Evolutionary conservation across 2,329 filamentous ascomycete species (phyloP).

Genomic region (Neurospora crassa): DNA sequence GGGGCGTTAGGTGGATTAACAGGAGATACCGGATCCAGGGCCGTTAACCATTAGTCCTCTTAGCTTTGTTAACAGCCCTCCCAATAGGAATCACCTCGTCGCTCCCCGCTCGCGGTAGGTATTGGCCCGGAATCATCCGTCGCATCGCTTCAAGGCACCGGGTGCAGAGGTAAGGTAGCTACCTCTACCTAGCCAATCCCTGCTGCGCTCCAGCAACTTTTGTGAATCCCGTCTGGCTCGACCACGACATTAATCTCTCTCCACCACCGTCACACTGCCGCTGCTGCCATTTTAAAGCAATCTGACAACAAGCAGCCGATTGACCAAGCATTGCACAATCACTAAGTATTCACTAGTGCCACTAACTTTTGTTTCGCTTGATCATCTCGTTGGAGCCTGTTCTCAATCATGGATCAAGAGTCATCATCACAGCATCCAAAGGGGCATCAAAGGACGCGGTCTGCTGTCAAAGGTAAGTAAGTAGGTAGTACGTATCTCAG

Average conservation of each 20-base stretch:
- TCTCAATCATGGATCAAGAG: slow-evolving; percentile 12
- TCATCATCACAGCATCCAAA: slow-evolving; percentile 3
- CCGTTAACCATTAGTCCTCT: background rate
- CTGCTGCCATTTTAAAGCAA: background rate
- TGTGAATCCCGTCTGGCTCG: background rate
- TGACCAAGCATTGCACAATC: background rate
- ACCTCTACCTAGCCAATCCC: background rate
- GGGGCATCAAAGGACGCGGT: slow-evolving; percentile 18
- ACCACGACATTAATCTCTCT: background rate
- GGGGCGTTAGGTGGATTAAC: background rate
- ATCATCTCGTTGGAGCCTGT: background rate
- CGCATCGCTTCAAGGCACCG: background rate
- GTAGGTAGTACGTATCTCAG: slow-evolving; percentile 1
- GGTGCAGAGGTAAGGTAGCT: too few species aligned
- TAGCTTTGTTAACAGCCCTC: background rate
- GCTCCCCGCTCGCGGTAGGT: background rate
- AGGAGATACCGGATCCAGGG: background rate
- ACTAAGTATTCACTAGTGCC: background rate
- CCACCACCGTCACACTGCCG: background rate
- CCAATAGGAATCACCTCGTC: background rate
- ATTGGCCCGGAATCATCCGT: background rate
- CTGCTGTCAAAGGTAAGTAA: slow-evolving; percentile 17
- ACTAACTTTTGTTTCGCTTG: background rate
- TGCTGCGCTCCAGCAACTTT: background rate
- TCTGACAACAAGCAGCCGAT: background rate